Evolutionary conservation across 805 yeast genomes (phyloP).

Genomic region (Kazachstania taianensis): DNA sequence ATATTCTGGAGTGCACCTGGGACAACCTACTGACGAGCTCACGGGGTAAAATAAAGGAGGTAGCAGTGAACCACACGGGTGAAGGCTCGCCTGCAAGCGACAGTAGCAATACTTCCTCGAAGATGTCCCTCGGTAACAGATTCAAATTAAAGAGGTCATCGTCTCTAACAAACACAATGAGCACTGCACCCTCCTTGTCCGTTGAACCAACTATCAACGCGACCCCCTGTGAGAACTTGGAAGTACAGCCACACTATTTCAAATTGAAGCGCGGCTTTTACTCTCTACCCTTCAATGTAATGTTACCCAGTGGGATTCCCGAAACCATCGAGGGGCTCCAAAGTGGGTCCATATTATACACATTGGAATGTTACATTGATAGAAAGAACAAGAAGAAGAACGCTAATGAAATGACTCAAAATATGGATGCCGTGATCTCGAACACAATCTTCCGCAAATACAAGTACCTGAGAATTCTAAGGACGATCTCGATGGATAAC

Average conservation of each 20-base stretch:
- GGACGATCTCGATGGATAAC: slow-evolving; percentile 76
- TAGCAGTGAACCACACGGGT: neutral
- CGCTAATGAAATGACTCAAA: slow-evolving; percentile 1
- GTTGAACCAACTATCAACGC: slow-evolving; percentile 7
- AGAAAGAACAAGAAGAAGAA: slow-evolving; percentile 1
- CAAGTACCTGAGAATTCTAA: slow-evolving; percentile 62
- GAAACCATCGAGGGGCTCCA: slow-evolving; percentile 86
- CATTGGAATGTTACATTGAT: slow-evolving; percentile 67
- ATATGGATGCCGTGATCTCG: slow-evolving; percentile 1
- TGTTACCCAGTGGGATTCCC: slow-evolving; percentile 73
- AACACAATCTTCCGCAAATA: slow-evolving; percentile 16
- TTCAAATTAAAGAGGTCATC: slow-evolving; percentile 1
- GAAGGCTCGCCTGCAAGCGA: neutral
- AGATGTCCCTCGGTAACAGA: neutral
- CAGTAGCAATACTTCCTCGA: neutral
- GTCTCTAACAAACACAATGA: neutral
- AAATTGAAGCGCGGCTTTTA: slow-evolving; percentile 61
- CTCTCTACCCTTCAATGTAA: slow-evolving; percentile 73
- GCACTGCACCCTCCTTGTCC: neutral
- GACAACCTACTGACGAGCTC: slow-evolving; percentile 37
- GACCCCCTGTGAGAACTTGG: slow-evolving; percentile 26
- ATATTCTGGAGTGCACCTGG: slow-evolving; percentile 67
- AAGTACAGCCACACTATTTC: slow-evolving; percentile 20
- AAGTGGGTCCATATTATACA: slow-evolving; percentile 64
- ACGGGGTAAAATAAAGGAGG: slow-evolving; percentile 20